Base-by-base conservation (phyloP, 305 asterid genomes). In the Ajuga reptans region DNA sequence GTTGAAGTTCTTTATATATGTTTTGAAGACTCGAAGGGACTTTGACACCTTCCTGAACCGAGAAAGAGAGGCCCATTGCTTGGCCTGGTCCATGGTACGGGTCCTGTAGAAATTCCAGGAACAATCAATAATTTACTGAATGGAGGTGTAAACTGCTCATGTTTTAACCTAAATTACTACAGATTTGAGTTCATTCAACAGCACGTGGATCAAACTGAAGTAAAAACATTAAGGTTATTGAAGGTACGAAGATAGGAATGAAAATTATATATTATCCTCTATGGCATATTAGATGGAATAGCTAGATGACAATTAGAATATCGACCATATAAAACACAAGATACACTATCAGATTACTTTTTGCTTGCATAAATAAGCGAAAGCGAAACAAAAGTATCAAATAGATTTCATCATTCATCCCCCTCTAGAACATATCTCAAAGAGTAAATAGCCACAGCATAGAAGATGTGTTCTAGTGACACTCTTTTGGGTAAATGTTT, bases 21-120 rank as follows among this genome's bases (percentile, higher is more conserved):
- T 94, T 94, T 50, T 72, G 59, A 64, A 94, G 87, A 78, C 97
- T 94, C 17, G 99, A 91, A 65, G 99, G 99, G 53, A 89, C 83
- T 82, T 86, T 91, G 58, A 91, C 73, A 21, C 90, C 95, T 36
- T 78, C 83, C 4, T 96, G 97, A 64, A 94, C 99, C 0, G 99
- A 94, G 84, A 94, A 94, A 50, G 99, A 94, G 68, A 91, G 93
- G 16, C 99, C 99, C 99, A 94, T 94, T 49, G 99, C 99, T 80
- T 94, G 99, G 66, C 96, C 93, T 71, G 96, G 97, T 65, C 99
- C 99, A 69, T 94, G 99, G 72, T 94, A 94, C 45, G 99, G 99
- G 71, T 94, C 99, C 96, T 92, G 68, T 42, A 9, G 39, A 73
- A n/a, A 70, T 27, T 64, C 60, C 62, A 67, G 41, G 46, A 39